Conservation (phyloP, 129 eudicot genomes). For the Arctium minus region DNA sequence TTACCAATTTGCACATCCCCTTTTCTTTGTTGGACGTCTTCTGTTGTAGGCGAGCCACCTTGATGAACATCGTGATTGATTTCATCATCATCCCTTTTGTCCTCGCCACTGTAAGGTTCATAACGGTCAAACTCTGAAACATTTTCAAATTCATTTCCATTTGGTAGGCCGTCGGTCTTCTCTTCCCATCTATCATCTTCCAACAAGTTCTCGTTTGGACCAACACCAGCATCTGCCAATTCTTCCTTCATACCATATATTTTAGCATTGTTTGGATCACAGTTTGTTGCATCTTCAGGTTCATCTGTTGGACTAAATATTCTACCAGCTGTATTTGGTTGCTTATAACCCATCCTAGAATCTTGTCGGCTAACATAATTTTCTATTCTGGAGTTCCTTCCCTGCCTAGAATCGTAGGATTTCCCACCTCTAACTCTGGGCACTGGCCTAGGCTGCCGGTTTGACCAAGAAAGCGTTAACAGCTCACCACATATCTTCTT, state of each 20-base stretch:
- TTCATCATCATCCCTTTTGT: conserved; percentile 21
- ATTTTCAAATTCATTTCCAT: conserved; percentile 20
- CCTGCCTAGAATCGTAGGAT: conserved; percentile 8
- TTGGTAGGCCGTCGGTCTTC: conserved; percentile 14
- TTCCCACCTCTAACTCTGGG: conserved; percentile 30
- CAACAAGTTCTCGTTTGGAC: background rate
- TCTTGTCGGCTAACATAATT: conserved; percentile 11
- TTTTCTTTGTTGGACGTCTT: conserved; percentile 3
- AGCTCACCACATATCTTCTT: conserved; percentile 42
- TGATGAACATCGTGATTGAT: background rate
- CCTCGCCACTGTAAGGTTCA: conserved; percentile 39
- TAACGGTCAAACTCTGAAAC: conserved; percentile 40
- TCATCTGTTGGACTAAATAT: conserved; percentile 18
- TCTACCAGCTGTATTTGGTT: conserved; percentile 20
- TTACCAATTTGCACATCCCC: background rate
- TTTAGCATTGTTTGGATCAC: background rate
- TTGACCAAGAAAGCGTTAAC: conserved; percentile 48
- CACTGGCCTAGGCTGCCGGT: conserved; percentile 33
- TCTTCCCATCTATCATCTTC: conserved; percentile 42
- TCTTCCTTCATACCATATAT: background rate
- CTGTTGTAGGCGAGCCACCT: conserved; percentile 10
- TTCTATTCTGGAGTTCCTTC: conserved; percentile 23
- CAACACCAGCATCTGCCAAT: conserved; percentile 19
- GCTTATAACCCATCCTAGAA: conserved; percentile 16
- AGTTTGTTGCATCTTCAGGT: conserved; percentile 16